Percentiles rank a stretch among this genome's conserved stretches.
phyloP scores from a whole-genome alignment of 805 yeast genomes.

The Osmozyma mogii region DNA sequence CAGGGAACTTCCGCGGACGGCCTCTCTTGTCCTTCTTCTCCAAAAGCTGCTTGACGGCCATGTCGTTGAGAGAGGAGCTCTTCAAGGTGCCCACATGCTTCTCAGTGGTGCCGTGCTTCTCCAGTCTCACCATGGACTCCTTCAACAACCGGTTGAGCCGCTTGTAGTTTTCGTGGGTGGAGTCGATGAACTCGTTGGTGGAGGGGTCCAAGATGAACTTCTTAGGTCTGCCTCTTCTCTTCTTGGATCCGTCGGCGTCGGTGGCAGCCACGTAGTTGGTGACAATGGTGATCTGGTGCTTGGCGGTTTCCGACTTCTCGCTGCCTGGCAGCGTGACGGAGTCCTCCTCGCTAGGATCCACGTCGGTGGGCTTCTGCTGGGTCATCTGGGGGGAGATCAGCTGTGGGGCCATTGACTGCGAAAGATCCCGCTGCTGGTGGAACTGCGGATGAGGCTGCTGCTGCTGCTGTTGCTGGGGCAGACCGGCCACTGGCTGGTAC shows the following conservation, averaged over 20 bases:
- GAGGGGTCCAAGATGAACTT: conserved; percentile 34
- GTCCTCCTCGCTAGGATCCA: too few relatives aligned
- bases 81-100: too few relatives aligned
- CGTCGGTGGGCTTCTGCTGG: conserved; percentile 7
- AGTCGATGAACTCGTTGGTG: conserved; percentile 33
- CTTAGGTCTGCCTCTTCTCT: conserved; percentile 36
- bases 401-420: conserved; percentile 3
- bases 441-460: conserved; percentile 4
- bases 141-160: conserved; percentile 25
- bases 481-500: too few relatives aligned
- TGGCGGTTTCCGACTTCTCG: too few relatives aligned
- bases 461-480: conserved; percentile 8
- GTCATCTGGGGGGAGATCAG: conserved; percentile 7
- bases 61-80: conserved; percentile 6
- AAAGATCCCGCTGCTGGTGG: conserved; percentile 1
- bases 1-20: conserved; percentile 43
- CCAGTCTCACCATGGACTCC: conserved; percentile 8
- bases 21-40: conserved; percentile 40
- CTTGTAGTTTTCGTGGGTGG: conserved; percentile 34
- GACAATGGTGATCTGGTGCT: conserved; percentile 6
- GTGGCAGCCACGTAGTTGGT: conserved; percentile 6
- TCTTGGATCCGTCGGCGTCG: conserved; percentile 15
- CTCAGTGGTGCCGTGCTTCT: too few relatives aligned
- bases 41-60: conserved; percentile 20
- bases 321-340: too few relatives aligned